Percentiles rank a stretch among this genome's conserved stretches.
Evolutionary conservation across 2,329 filamentous ascomycete species (phyloP).

Genomic region (Venturia aucupariae): DNA sequence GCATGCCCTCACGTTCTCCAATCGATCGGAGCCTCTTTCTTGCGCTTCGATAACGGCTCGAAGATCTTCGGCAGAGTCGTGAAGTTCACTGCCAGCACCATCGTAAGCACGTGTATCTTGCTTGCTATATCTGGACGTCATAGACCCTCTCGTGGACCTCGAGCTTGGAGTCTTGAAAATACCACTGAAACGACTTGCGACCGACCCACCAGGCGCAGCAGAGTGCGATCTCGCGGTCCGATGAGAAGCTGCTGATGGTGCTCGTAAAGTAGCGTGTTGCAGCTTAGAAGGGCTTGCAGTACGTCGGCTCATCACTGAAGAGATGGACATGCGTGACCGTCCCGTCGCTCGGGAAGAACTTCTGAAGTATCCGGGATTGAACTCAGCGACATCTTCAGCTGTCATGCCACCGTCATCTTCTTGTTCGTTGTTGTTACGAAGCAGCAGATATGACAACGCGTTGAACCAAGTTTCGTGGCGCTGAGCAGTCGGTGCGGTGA

Average conservation of each 20-base stretch:
- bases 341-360: constrained; percentile 45
- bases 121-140: constrained; percentile 10
- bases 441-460: constrained; percentile 81
- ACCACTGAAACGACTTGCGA: constrained; percentile 36
- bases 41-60: constrained; percentile 68
- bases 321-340: constrained; percentile 52
- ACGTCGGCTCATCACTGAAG: constrained; percentile 58
- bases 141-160: constrained; percentile 2
- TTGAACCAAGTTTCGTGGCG: constrained; percentile 99
- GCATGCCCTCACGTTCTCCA: constrained; percentile 94
- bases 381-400: constrained; percentile 58
- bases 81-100: constrained; percentile 21
- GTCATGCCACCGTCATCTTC: constrained; percentile 45
- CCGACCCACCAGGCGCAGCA: constrained; percentile 33
- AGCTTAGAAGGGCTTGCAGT: constrained; percentile 20
- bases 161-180: constrained; percentile 33
- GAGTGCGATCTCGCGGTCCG: constrained; percentile 15
- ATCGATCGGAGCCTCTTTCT: constrained; percentile 63
- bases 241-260: background rate
- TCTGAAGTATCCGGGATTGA: constrained; percentile 57
- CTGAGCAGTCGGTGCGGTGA: constrained; percentile 88
- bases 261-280: constrained; percentile 7
- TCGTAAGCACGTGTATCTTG: background rate
- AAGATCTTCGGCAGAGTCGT: constrained; percentile 70
- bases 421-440: constrained; percentile 50